Evolutionary conservation across 306 rosid genomes (phyloP).

Genomic region (Lathyrus sativus): DNA sequence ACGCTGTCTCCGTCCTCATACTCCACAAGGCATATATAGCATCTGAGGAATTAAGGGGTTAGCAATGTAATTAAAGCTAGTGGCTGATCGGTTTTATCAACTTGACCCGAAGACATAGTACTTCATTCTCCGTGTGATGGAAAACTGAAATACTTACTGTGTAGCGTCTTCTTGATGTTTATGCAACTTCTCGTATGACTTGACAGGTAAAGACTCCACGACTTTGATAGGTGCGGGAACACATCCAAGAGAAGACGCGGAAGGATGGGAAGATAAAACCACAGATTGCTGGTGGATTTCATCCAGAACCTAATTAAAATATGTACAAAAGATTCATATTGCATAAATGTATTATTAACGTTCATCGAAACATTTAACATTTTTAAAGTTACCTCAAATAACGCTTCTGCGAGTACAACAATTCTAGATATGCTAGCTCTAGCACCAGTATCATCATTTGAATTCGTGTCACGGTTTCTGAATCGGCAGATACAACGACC

Average conservation of each 20-base stretch:
- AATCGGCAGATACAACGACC: conserved; percentile 80
- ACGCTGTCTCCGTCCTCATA: conserved; percentile 88
- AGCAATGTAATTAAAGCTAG: neutral
- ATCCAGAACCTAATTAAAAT: conserved; percentile 98
- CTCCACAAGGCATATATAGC: conserved; percentile 98
- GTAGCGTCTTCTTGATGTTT: conserved; percentile 83
- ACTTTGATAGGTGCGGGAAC: conserved; percentile 90
- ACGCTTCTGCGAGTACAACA: conserved; percentile 96
- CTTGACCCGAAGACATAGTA: too few relatives aligned
- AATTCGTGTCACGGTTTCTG: conserved; percentile 53
- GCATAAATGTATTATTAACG: conserved; percentile 40
- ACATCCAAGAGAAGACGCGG: conserved; percentile 93
- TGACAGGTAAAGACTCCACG: conserved; percentile 93
- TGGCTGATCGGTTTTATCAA: neutral
- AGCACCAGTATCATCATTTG: conserved; percentile 68
- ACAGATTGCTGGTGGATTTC: conserved; percentile 99
- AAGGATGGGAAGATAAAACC: conserved; percentile 86
- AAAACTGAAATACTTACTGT: conserved; percentile 65
- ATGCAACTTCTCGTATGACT: conserved; percentile 64
- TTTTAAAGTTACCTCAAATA: conserved; percentile 76
- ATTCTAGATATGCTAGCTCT: conserved; percentile 98
- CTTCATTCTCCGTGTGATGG: neutral
- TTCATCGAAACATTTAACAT: conserved; percentile 31
- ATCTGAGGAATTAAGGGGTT: conserved; percentile 46
- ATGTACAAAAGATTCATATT: conserved; percentile 56